Evolutionary conservation across 257 asterid species (phyloP).

Genomic region (Nicotiana sylvestris): DNA sequence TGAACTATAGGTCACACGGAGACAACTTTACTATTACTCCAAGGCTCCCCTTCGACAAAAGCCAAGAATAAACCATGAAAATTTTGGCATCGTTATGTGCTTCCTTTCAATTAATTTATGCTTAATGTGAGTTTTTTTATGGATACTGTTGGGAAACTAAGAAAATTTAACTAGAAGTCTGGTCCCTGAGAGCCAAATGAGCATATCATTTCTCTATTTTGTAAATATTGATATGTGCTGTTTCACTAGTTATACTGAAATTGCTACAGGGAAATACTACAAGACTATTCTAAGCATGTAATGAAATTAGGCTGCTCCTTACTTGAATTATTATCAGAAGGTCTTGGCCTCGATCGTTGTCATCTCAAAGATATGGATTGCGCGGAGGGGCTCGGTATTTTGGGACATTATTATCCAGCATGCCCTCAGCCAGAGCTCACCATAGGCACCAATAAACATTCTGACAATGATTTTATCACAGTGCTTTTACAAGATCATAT

Average conservation of each 20-base stretch:
- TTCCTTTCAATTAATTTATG: too few species aligned
- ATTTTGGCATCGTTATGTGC: not conserved
- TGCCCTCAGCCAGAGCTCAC: slow-evolving; percentile 69
- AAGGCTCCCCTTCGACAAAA: too few species aligned
- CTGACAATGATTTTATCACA: slow-evolving; percentile 52
- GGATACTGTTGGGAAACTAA: not conserved
- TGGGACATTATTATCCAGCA: slow-evolving; percentile 59
- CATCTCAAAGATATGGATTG: slow-evolving; percentile 47
- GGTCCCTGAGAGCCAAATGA: too few species aligned
- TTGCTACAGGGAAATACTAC: slow-evolving; percentile 46
- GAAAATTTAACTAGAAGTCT: too few species aligned
- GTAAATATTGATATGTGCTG: not conserved
- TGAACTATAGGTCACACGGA: too few species aligned
- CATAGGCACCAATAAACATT: slow-evolving; percentile 49
- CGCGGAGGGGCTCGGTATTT: slow-evolving; percentile 34
- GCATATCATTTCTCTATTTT: too few species aligned
- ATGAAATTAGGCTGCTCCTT: slow-evolving; percentile 39
- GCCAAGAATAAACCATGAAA: not conserved
- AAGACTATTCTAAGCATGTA: slow-evolving; percentile 42
- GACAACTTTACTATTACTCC: too few species aligned
- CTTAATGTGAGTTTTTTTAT: not conserved
- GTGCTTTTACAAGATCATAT: slow-evolving; percentile 57
- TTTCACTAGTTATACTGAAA: not conserved
- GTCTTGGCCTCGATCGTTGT: slow-evolving; percentile 44
- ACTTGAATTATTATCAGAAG: slow-evolving; percentile 50